Conservation (phyloP, 257 asterid genomes). For the Paulownia fortunei region DNA sequence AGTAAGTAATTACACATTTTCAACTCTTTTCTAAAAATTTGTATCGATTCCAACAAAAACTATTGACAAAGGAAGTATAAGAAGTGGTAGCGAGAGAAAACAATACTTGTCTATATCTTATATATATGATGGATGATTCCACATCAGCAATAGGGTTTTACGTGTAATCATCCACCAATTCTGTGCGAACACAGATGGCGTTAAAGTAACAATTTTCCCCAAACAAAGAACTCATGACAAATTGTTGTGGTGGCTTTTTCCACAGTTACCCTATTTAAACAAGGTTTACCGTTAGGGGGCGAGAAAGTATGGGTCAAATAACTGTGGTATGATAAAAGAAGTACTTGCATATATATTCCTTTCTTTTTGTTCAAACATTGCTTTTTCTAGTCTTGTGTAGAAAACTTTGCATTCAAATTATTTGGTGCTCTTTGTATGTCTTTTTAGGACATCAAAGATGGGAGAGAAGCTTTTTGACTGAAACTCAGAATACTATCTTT, state of each 20-base stretch:
- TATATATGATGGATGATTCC: no score
- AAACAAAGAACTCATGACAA: background rate
- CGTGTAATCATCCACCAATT: no score
- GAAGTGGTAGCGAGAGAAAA: no score
- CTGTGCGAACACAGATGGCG: no score
- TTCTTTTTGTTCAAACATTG: constrained; percentile 52
- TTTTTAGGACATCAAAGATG: constrained; percentile 64
- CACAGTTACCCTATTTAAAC: constrained; percentile 12
- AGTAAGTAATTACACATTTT: no score
- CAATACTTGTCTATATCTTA: no score
- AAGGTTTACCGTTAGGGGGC: constrained; percentile 18
- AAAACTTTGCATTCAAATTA: constrained; percentile 56
- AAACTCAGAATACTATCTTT: constrained; percentile 29
- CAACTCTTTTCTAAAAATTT: no score
- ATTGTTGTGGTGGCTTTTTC: constrained; percentile 8
- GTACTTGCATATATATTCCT: background rate
- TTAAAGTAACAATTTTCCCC: background rate
- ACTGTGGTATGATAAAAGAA: background rate
- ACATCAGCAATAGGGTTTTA: no score
- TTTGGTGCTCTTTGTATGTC: constrained; percentile 53
- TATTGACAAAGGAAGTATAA: no score
- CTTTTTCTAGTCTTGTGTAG: constrained; percentile 48
- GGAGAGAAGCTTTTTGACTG: constrained; percentile 68
- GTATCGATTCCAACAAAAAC: no score
- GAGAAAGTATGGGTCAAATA: constrained; percentile 10